These are phyloP conservation scores for Lactarius sanguifluus DNA, from an alignment of 768 basidiomycete genomes.

Conservation along the genomic window DNA sequence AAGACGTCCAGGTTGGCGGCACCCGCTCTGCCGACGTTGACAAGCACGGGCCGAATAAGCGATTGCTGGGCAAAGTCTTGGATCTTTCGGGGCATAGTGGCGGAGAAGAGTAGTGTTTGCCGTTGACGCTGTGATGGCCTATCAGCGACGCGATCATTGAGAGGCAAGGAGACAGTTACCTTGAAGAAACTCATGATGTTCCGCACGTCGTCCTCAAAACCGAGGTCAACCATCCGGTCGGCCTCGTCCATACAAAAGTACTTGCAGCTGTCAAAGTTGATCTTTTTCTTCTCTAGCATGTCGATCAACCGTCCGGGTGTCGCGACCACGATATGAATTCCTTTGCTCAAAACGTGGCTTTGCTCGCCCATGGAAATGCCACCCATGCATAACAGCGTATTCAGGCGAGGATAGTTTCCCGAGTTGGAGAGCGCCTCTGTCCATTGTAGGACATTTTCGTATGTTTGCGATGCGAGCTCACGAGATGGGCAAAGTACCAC, in stretches of 20 bases:
- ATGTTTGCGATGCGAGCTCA: constrained; percentile 95
- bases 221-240: constrained; percentile 98
- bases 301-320: constrained; percentile 97
- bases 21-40: constrained; percentile 97
- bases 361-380: constrained; percentile 99
- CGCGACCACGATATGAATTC: constrained; percentile 93
- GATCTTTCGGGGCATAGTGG: constrained; percentile 98
- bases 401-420: constrained; percentile 79
- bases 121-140: constrained; percentile 69
- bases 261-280: constrained; percentile 93
- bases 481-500: constrained; percentile 95
- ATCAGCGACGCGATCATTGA: background rate
- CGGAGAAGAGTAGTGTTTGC: constrained; percentile 95
- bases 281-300: constrained; percentile 94
- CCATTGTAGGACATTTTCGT: constrained; percentile 91
- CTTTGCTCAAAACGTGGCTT: constrained; percentile 84
- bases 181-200: constrained; percentile 99
- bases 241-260: constrained; percentile 99
- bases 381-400: constrained; percentile 91
- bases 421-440: constrained; percentile 77
- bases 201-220: constrained; percentile 97
- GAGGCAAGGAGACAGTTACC: constrained; percentile 41
- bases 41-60: constrained; percentile 89
- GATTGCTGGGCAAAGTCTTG: constrained; percentile 98
- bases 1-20: constrained; percentile 96